These are phyloP conservation scores for Mortierella sp. DNA, from an alignment of 371 early-diverging fungal genomes.

Conservation along the genomic window DNA sequence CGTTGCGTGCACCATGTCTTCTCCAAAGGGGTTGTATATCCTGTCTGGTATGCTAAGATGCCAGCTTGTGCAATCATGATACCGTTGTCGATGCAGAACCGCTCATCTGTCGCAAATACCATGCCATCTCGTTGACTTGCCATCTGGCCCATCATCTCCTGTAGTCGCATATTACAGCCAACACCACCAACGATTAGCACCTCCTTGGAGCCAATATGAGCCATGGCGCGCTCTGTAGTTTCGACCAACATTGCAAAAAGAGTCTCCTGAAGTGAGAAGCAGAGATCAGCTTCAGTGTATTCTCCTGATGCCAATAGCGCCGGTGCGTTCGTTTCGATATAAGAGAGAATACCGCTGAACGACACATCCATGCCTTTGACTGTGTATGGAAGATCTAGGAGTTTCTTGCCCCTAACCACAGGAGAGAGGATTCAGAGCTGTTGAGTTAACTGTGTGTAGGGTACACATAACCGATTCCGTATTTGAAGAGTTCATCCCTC, in stretches of 20 bases:
- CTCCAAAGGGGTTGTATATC: constrained; percentile 78
- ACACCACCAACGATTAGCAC: constrained; percentile 99
- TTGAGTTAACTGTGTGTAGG: too few relatives aligned
- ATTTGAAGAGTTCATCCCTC: too few relatives aligned
- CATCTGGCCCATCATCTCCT: constrained; percentile 99
- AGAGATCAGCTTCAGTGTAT: constrained; percentile 89
- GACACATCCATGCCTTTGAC: constrained; percentile 99
- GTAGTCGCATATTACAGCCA: constrained; percentile 96
- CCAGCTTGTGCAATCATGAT: constrained; percentile 99
- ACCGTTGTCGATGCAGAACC: constrained; percentile 99
- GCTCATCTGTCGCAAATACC: constrained; percentile 97
- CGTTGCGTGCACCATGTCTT: constrained; percentile 96
- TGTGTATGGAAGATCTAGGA: constrained; percentile 94
- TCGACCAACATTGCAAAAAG: constrained; percentile 99
- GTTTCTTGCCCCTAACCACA: constrained; percentile 78
- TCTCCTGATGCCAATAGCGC: constrained; percentile 68
- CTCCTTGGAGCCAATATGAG: constrained; percentile 94
- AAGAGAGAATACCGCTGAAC: constrained; percentile 96
- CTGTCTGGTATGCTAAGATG: constrained; percentile 78
- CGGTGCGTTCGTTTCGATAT: constrained; percentile 85
- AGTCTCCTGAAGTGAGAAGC: constrained; percentile 99
- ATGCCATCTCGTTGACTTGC: constrained; percentile 90
- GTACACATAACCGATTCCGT: too few relatives aligned
- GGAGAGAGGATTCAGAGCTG: too few relatives aligned
- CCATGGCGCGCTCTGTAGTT: constrained; percentile 99